Evolutionary conservation across 2,329 filamentous ascomycete species (phyloP).

Genomic region (Xylariales sp.): DNA sequence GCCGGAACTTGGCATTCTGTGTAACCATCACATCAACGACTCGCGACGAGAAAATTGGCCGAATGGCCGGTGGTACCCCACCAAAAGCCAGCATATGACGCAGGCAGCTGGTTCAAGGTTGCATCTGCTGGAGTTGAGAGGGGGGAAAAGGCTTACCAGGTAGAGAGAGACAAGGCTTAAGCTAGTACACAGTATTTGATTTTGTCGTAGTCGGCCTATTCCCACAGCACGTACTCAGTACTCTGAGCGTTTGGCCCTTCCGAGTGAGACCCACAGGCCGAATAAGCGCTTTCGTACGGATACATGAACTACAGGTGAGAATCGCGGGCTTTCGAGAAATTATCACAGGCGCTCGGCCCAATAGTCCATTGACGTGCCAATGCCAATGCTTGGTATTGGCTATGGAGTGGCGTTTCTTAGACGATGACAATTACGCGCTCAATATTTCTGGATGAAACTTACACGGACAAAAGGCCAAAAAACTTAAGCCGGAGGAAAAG

Average conservation of each 20-base stretch:
- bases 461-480: no score
- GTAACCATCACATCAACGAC: background rate
- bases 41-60: slow-evolving; percentile 7
- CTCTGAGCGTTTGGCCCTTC: no score
- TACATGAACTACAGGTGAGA: background rate
- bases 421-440: slow-evolving; percentile 5
- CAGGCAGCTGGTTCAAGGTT: slow-evolving; percentile 9
- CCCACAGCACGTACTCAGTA: no score
- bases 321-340: background rate
- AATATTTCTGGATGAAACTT: background rate
- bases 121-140: slow-evolving; percentile 4
- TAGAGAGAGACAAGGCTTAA: no score
- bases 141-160: no score
- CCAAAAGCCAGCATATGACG: slow-evolving; percentile 6
- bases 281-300: no score
- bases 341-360: slow-evolving; percentile 2
- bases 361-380: background rate
- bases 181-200: no score
- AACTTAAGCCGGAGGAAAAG: no score
- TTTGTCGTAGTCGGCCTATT: no score
- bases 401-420: slow-evolving; percentile 1
- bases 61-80: slow-evolving; percentile 5
- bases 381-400: slow-evolving; percentile 10
- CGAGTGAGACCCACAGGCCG: no score
- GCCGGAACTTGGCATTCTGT: background rate